A percentile compares a stretch with the other conserved stretches of the same genome.
Conservation (phyloP, 129 eudicot genomes). For the Flaveria trinervia region DNA sequence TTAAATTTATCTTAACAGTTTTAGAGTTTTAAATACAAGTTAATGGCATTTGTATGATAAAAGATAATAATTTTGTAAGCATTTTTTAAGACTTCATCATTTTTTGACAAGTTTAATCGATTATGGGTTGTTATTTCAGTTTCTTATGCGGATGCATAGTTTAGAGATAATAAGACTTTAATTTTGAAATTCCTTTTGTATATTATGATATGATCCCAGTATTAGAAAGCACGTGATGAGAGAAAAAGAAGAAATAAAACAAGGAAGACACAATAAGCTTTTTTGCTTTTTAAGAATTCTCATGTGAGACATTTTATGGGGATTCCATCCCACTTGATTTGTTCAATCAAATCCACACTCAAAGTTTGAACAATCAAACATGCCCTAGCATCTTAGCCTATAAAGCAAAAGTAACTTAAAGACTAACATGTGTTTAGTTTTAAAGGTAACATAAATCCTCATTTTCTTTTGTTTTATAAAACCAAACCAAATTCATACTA, state of each 20-base stretch:
- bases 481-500: neutral
- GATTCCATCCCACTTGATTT: conserved; percentile 40
- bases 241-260: conserved; percentile 7
- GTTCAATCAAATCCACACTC: conserved; percentile 33
- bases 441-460: no score
- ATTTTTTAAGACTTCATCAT: no score
- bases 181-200: no score
- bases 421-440: neutral
- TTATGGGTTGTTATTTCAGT: no score
- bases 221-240: neutral
- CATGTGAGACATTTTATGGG: conserved; percentile 33
- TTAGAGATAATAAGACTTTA: neutral
- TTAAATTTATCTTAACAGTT: neutral
- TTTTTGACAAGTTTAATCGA: no score
- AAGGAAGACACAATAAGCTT: conserved; percentile 14
- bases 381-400: conserved; percentile 7
- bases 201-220: neutral
- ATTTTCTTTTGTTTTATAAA: neutral
- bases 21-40: neutral
- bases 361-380: conserved; percentile 37
- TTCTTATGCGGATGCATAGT: no score
- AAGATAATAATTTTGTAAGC: no score
- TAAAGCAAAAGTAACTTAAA: conserved; percentile 10
- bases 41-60: neutral
- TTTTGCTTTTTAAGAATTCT: conserved; percentile 28